phyloP scores from a whole-genome alignment of 345 rosid genomes.

The Erysimum cheiranthoides region DNA sequence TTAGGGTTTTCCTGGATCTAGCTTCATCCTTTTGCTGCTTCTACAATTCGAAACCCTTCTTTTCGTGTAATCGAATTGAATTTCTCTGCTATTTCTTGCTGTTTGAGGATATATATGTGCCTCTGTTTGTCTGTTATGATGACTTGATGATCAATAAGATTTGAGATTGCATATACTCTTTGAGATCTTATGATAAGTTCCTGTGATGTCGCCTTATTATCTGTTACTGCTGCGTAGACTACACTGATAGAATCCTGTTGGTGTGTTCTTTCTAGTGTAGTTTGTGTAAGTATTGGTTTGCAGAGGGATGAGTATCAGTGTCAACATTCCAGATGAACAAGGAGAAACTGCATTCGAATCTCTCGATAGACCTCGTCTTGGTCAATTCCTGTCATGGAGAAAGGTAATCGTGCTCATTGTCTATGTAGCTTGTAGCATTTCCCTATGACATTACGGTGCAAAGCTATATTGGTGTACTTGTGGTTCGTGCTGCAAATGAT shows the following conservation, averaged over 20 bases:
- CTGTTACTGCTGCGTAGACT: background rate
- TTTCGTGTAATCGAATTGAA: background rate
- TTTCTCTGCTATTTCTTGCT: constrained; percentile 14
- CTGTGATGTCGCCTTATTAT: background rate
- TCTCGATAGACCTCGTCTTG: background rate
- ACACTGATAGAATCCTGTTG: background rate
- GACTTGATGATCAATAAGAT: constrained; percentile 24
- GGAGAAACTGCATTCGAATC: background rate
- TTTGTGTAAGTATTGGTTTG: constrained; percentile 16
- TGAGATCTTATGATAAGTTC: background rate
- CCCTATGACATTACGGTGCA: background rate
- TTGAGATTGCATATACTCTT: constrained; percentile 18
- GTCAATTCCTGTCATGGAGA: background rate
- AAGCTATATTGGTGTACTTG: background rate
- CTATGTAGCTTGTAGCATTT: background rate
- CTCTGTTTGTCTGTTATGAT: constrained; percentile 34
- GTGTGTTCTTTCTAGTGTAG: constrained; percentile 10
- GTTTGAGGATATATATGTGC: constrained; percentile 24
- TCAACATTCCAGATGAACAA: constrained; percentile 6
- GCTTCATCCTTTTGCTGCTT: constrained; percentile 14
- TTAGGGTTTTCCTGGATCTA: constrained; percentile 1
- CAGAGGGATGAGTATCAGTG: constrained; percentile 2
- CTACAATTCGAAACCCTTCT: background rate
- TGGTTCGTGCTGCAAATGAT: background rate
- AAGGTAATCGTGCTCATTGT: constrained; percentile 10